Evolutionary conservation across 2,329 filamentous ascomycete genomes (phyloP), one percentile per base, ranked within the genome.

Genomic region (Orbilia blumenaviensis): DNA sequence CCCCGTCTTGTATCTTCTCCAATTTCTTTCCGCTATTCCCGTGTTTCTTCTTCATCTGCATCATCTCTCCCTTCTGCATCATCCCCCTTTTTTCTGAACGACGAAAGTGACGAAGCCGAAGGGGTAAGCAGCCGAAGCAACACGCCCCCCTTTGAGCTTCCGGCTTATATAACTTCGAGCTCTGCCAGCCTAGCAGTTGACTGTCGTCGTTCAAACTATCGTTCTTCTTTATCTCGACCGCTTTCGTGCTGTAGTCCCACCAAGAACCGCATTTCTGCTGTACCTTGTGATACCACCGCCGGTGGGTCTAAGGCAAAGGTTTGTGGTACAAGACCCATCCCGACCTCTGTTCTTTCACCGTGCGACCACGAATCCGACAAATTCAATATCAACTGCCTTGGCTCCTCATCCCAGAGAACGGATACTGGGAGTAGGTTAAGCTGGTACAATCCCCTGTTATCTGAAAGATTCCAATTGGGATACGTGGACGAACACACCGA

Each of bases 141-240:
- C 63, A 68, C 71, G 34, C 67, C 71, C 46, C 71, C 71, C 50
- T 60, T 36, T 23, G 71, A 75, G 36, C 38, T 68, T 34, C 56
- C 71, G 41, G 52, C 71, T 4, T 68, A 75, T 62, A 62, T 75
- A 71, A 71, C 66, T 36, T 63, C 62, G 9, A 58, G 63, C 25
- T 12, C 63, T 46, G 21, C 63, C 27, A 38, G 46, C n/a, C 32
- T 52, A 44, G 56, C 54, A 10, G 38, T 61, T 36, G 63, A 52
- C n/a, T 61, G 63, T 60, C 71, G 71, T 75, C 71, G 71, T 63
- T 64, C 63, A 12, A 64, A 75, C 29, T 75, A 75, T 64, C 71
- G 71, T 46, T 56, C 71, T 48, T 54, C 71, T n/a, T 23, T 23
- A 23, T 75, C 71, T 58, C 63, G 63, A 46, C 44, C 63, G 41